phyloP scores from a whole-genome alignment of 805 yeast species.

The Kodamaea laetipori region DNA sequence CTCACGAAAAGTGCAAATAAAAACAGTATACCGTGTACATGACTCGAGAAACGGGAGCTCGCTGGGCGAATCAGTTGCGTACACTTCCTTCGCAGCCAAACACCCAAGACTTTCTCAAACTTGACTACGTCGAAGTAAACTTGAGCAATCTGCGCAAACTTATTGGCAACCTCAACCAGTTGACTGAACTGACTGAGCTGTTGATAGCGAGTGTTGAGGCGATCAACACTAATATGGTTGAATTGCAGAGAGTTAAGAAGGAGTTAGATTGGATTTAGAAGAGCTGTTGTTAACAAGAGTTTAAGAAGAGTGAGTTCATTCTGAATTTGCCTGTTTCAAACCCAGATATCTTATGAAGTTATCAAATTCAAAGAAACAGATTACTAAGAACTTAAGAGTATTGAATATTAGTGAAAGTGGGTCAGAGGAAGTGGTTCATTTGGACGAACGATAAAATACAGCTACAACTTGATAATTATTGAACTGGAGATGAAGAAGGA shows the following conservation, averaged over 20 bases:
- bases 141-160: constrained; percentile 40
- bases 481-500: too few relatives aligned
- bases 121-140: constrained; percentile 41
- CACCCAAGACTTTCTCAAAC: constrained; percentile 34
- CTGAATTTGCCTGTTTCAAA: too few relatives aligned
- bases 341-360: too few relatives aligned
- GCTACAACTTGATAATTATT: too few relatives aligned
- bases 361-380: too few relatives aligned
- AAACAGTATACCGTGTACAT: background rate
- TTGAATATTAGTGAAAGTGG: too few relatives aligned
- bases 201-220: constrained; percentile 11
- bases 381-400: too few relatives aligned
- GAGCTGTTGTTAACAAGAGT: background rate
- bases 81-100: constrained; percentile 38
- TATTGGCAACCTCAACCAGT: constrained; percentile 23
- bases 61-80: constrained; percentile 31
- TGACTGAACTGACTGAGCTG: constrained; percentile 14
- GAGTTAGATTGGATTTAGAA: constrained; percentile 25
- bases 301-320: too few relatives aligned
- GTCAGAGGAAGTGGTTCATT: too few relatives aligned
- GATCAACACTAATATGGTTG: constrained; percentile 20
- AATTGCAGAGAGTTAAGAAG: constrained; percentile 22
- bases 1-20: background rate
- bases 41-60: constrained; percentile 3
- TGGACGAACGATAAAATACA: too few relatives aligned